Evolutionary conservation across 2,329 filamentous ascomycete species (phyloP), one percentile per base, ranked within the genome.

Genomic region (Penicillium sp.): DNA sequence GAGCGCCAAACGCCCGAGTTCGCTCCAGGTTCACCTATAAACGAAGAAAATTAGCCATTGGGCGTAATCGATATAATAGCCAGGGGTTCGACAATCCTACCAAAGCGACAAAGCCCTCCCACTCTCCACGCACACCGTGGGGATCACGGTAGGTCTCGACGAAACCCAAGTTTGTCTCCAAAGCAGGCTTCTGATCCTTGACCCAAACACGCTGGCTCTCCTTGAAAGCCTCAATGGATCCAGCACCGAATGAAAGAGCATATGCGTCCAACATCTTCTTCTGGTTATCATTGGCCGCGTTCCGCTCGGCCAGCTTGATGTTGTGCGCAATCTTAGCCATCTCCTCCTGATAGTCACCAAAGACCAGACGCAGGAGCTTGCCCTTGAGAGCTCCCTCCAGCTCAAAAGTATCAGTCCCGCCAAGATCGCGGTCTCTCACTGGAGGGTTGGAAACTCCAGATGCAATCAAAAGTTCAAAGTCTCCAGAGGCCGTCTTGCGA

Each of bases 141-240:
- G 92, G 92, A 72, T 96, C 92, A 69, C 91, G 84, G 75, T 95
- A 95, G 0, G 91, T 93, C 80, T 95, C 91, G 56, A 95, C 90
- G 73, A 95, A 95, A 1, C 91, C 91, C 68, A 94, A 85, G 75
- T 94, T 92, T 49, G 85, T 89, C 78, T 95, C 91, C 37, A 96
- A 87, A 78, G 86, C 87, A 4, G 92, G 92, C 22, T 89, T 89
- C 76, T 93, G 91, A 74, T 96, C 91, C 72, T 88, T 87, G 67
- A 95, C 92, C 92, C 92, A 95, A 71, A 85, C 86, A 66, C 90
- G 85, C 76, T 95, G 91, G 66, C 88, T 89, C 73, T 94, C 87
- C 77, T 93, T 93, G 82, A 91, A 93, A 13, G 88, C 88, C 64
- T 91, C 83, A 53, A 94, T 83, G 26, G 90, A 93, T 40, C 92